Evolutionary conservation across 106 monocot genomes (phyloP).

Genomic region (Chionographis japonica): DNA sequence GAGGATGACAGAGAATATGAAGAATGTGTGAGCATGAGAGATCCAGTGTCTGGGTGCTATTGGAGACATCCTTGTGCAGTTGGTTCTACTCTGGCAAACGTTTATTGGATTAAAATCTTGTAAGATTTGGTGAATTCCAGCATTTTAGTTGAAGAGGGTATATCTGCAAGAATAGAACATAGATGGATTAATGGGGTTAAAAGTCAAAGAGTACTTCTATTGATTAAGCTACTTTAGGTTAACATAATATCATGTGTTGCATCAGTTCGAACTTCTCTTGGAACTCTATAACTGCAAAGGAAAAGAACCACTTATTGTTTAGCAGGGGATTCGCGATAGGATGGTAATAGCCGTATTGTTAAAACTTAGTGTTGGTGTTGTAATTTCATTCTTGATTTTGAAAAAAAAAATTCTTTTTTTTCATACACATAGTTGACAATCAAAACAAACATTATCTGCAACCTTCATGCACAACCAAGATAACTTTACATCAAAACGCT

Average conservation of each 20-base stretch:
- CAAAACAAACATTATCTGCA: too few species aligned
- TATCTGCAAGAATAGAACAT: constrained; percentile 19
- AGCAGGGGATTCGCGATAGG: too few species aligned
- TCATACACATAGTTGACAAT: too few species aligned
- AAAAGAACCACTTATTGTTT: too few species aligned
- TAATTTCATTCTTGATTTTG: too few species aligned
- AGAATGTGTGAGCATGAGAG: constrained; percentile 5
- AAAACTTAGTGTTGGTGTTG: too few species aligned
- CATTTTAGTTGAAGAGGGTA: constrained; percentile 44
- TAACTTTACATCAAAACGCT: too few species aligned
- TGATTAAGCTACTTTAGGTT: neutral
- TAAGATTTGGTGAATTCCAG: constrained; percentile 1
- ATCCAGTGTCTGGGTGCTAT: neutral
- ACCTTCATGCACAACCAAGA: too few species aligned
- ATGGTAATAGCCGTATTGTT: too few species aligned
- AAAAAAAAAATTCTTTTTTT: too few species aligned
- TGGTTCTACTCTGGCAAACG: neutral
- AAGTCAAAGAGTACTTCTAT: neutral
- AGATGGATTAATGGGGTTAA: neutral
- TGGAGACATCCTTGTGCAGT: neutral
- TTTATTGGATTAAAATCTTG: neutral
- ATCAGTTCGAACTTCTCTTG: too few species aligned
- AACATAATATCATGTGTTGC: neutral
- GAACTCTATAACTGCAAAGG: too few species aligned
- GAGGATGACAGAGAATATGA: constrained; percentile 28